Percentiles rank a stretch among this genome's conserved stretches.
Conservation (phyloP, 352 stramenopile species). For the Phytophthora macrochlamydospora region DNA sequence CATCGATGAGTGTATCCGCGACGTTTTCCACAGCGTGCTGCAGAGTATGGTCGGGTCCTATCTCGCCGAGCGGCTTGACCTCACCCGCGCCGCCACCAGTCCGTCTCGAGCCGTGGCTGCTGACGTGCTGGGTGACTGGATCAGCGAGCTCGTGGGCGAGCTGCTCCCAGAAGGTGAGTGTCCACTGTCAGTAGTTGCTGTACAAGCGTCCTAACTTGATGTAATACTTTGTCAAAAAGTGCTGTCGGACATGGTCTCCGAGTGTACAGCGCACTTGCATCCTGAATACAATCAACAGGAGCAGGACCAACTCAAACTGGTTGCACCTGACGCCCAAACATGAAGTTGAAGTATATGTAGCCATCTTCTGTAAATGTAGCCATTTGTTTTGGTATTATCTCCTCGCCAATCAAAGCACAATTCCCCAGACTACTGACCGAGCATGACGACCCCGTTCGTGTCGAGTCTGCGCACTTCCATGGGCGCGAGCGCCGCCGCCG, state of each 20-base stretch:
- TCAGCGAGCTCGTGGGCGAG: slow-evolving; percentile 35
- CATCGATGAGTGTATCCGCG: slow-evolving; percentile 28
- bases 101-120: slow-evolving; percentile 22
- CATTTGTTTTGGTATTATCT: too few species aligned
- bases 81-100: slow-evolving; percentile 33
- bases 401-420: too few species aligned
- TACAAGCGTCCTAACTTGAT: too few species aligned
- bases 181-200: too few species aligned
- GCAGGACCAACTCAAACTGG: slow-evolving; percentile 10
- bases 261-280: slow-evolving; percentile 16
- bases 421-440: too few species aligned
- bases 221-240: slow-evolving; percentile 12
- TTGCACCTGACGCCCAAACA: slow-evolving; percentile 3
- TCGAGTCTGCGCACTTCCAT: slow-evolving; percentile 48
- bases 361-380: too few species aligned
- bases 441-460: slow-evolving; percentile 42
- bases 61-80: slow-evolving; percentile 31
- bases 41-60: slow-evolving; percentile 46
- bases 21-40: slow-evolving; percentile 43
- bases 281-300: slow-evolving; percentile 18
- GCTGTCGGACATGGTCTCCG: slow-evolving; percentile 32
- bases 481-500: slow-evolving; percentile 1
- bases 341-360: too few species aligned
- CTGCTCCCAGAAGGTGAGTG: slow-evolving; percentile 43
- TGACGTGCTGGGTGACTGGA: slow-evolving; percentile 45